A percentile compares a stretch with the other conserved stretches of the same genome.
Conservation (phyloP, 768 basidiomycete species). For the Auricularia heimuer region DNA sequence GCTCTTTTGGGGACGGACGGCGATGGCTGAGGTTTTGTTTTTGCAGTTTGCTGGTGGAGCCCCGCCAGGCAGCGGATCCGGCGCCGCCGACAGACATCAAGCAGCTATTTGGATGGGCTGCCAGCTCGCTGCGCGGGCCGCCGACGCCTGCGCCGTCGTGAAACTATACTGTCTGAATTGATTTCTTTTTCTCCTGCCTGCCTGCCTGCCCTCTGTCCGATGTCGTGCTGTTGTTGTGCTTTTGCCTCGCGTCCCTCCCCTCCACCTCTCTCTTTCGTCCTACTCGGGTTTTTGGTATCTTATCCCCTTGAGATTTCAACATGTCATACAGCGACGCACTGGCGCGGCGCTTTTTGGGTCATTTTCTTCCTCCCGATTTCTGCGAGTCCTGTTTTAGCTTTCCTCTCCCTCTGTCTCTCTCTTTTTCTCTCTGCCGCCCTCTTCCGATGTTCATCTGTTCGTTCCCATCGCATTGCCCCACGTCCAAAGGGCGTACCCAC, state of each 20-base stretch:
- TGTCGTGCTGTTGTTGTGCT: slow-evolving; percentile 3
- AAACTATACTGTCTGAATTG: background rate
- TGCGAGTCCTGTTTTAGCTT: background rate
- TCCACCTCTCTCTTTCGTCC: background rate
- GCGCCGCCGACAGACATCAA: slow-evolving; percentile 18
- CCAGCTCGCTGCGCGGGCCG: slow-evolving; percentile 5
- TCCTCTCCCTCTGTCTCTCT: background rate
- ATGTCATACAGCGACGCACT: background rate
- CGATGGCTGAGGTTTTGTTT: background rate
- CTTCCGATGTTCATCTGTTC: background rate
- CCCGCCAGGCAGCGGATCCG: slow-evolving; percentile 66
- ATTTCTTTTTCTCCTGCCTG: background rate
- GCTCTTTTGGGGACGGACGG: background rate
- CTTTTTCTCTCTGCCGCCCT: background rate
- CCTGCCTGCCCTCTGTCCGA: background rate
- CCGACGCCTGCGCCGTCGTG: background rate
- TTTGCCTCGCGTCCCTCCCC: background rate
- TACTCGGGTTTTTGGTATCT: background rate
- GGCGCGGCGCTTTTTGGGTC: too few relatives aligned
- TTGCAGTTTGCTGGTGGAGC: slow-evolving; percentile 68
- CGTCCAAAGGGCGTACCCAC: background rate
- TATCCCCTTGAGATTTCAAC: background rate
- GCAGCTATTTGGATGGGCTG: slow-evolving; percentile 6
- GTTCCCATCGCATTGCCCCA: background rate
- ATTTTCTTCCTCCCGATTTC: too few relatives aligned